phyloP scores from a whole-genome alignment of 2,329 filamentous ascomycete species.

The Arthrobotrys megalospora region DNA sequence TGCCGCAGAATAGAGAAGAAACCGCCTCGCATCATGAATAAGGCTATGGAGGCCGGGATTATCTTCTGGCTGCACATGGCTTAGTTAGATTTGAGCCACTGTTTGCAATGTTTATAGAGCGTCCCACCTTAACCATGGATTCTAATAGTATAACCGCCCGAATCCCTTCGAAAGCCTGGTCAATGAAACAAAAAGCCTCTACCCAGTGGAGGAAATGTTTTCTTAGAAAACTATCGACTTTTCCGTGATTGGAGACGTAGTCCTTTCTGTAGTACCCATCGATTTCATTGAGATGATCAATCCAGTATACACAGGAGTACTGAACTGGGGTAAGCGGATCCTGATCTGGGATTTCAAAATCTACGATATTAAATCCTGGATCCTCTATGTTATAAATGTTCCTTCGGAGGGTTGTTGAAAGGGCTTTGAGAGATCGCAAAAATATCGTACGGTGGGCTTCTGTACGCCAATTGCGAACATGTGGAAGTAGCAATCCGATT shows the following conservation, averaged over 20 bases:
- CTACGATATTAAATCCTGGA: conserved; percentile 54
- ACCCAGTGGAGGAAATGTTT: conserved; percentile 31
- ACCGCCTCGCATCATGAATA: conserved; percentile 4
- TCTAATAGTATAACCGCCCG: neutral
- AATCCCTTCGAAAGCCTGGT: neutral
- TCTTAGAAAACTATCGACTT: neutral
- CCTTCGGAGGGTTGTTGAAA: neutral
- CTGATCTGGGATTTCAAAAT: conserved; percentile 61
- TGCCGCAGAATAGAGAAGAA: conserved; percentile 1
- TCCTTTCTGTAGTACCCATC: neutral
- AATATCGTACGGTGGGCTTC: conserved; percentile 42
- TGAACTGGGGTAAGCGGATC: conserved; percentile 64
- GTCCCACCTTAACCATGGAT: neutral
- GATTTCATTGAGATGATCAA: conserved; percentile 65
- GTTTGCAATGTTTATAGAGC: neutral
- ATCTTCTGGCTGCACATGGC: neutral
- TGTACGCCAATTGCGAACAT: conserved; percentile 51
- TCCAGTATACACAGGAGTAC: conserved; percentile 67
- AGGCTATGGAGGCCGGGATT: neutral
- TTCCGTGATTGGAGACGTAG: neutral
- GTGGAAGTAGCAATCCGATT: conserved; percentile 65
- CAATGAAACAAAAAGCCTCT: neutral
- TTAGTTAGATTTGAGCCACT: neutral
- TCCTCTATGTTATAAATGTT: conserved; percentile 6
- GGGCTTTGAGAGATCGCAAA: neutral